Conservation (phyloP, 345 rosid species). For the Eucalyptus pauciflora region DNA sequence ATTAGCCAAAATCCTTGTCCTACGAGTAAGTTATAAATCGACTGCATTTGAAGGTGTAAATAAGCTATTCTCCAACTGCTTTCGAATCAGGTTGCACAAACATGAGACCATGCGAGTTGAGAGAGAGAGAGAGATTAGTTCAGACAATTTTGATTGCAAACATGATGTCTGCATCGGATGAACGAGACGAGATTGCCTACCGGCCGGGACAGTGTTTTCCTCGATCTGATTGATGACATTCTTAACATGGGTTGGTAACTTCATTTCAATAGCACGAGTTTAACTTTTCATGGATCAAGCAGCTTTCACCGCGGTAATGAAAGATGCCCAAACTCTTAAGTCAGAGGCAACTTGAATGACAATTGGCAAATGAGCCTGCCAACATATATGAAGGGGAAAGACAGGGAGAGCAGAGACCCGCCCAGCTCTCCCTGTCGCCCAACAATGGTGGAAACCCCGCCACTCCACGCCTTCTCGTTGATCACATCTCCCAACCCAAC, state of each 20-base stretch:
- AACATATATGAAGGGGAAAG: neutral
- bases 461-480: constrained; percentile 26
- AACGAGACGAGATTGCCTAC: neutral
- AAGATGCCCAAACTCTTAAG: neutral
- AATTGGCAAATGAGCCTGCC: neutral
- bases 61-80: neutral
- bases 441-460: constrained; percentile 44
- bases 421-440: constrained; percentile 16
- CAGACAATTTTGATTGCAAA: neutral
- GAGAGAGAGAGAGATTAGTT: neutral
- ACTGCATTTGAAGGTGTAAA: neutral
- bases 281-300: neutral
- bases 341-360: neutral
- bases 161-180: neutral
- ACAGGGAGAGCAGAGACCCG: neutral
- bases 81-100: neutral
- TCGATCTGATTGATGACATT: neutral
- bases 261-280: neutral
- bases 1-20: neutral
- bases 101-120: neutral
- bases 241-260: neutral
- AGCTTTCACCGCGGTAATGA: neutral
- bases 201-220: neutral
- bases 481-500: constrained; percentile 27
- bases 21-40: neutral